These are phyloP conservation scores for Aspergillaceae sp. DNA, from an alignment of 2,329 filamentous ascomycete genomes.

Conservation along the genomic window DNA sequence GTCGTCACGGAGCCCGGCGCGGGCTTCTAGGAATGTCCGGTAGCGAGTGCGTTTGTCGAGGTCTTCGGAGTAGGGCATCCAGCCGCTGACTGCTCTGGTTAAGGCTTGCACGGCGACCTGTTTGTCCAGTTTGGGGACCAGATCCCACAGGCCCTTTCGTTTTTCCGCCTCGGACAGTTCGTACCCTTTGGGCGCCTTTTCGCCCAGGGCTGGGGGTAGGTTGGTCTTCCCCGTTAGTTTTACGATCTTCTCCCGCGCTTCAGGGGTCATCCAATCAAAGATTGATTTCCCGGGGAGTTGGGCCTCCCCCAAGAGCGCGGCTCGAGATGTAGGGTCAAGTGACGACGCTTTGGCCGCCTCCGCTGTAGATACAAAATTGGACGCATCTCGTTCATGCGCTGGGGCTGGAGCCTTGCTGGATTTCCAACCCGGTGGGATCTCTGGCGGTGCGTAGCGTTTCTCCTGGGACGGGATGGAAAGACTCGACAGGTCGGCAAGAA, in stretches of 20 bases:
- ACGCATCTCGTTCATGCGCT: conserved; percentile 23
- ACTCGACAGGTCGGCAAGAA: conserved; percentile 52
- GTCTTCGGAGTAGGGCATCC: conserved; percentile 79
- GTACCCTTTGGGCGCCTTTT: conserved; percentile 59
- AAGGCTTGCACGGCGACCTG: conserved; percentile 61
- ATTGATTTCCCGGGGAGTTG: conserved; percentile 84
- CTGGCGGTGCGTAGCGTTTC: conserved; percentile 38
- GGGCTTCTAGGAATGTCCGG: conserved; percentile 67
- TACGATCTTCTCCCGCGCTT: conserved; percentile 67
- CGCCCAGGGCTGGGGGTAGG: conserved; percentile 68
- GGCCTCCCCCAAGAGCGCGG: conserved; percentile 70
- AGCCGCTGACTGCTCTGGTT: conserved; percentile 55
- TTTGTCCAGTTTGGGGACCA: conserved; percentile 58
- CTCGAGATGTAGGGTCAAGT: conserved; percentile 67
- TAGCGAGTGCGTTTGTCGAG: conserved; percentile 73
- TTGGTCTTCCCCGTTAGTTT: conserved; percentile 65
- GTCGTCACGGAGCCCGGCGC: conserved; percentile 53
- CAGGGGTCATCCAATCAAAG: conserved; percentile 80
- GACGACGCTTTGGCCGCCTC: conserved; percentile 70
- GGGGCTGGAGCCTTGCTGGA: conserved; percentile 46
- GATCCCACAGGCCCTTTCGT: conserved; percentile 48
- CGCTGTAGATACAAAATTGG: conserved; percentile 56
- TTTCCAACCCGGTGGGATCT: conserved; percentile 56
- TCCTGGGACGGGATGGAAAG: conserved; percentile 39
- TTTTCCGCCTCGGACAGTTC: conserved; percentile 56